phyloP scores from a whole-genome alignment of 495 filamentous ascomycete genomes.

The Penicillium ucsense region DNA sequence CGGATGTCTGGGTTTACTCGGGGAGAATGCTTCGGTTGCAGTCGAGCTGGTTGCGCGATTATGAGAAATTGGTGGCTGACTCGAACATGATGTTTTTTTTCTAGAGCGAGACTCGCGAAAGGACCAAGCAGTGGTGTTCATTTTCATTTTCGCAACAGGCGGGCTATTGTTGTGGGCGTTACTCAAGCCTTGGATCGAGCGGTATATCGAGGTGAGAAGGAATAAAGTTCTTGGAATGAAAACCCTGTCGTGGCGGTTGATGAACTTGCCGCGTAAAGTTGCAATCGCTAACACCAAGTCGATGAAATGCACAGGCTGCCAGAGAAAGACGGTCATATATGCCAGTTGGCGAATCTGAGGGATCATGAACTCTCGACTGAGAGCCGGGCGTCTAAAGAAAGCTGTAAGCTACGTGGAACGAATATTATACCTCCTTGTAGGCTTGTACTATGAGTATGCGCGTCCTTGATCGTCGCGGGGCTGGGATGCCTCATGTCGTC shows the following conservation, averaged over 20 bases:
- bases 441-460: too few relatives aligned
- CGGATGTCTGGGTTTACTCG: too few relatives aligned
- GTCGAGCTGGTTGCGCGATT: background rate
- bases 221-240: background rate
- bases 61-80: background rate
- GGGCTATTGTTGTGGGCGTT: conserved; percentile 75
- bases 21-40: too few relatives aligned
- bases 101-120: conserved; percentile 78
- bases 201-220: conserved; percentile 43
- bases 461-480: too few relatives aligned
- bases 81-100: conserved; percentile 12
- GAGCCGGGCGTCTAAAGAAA: too few relatives aligned
- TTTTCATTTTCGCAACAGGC: conserved; percentile 82
- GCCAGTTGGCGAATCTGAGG: conserved; percentile 26
- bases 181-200: conserved; percentile 53
- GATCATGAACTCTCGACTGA: background rate
- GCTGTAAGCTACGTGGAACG: too few relatives aligned
- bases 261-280: background rate
- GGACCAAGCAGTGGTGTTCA: conserved; percentile 82
- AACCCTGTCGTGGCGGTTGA: background rate
- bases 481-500: too few relatives aligned
- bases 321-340: conserved; percentile 37
- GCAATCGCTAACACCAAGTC: conserved; percentile 4
- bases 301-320: conserved; percentile 20
- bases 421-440: too few relatives aligned